Evolutionary conservation across 331 rosid genomes (phyloP), one percentile per base, ranked within the genome.

Genomic region (Quercus phellos): DNA sequence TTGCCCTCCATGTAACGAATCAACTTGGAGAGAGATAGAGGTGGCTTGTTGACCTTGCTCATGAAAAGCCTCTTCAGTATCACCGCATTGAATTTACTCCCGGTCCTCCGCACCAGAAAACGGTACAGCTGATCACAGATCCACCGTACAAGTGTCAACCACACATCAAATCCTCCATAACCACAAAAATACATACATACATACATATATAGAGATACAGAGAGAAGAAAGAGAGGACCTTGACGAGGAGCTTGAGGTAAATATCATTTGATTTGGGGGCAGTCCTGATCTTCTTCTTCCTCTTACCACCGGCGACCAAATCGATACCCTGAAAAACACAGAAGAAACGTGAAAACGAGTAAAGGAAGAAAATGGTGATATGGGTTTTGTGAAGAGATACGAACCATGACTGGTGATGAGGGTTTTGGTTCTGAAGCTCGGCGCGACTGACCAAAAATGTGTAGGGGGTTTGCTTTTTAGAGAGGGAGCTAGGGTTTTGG

Each of bases 251-350:
- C 74, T 89, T 89, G 74, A 87, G 88, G 83, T 90, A 90, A 55
- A 90, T 90, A 79, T 90, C 94, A 43, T 81, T 42, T 22, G 94
- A 90, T 82, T 84, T 90, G 2, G 94, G 94, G 8, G 88, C 84
- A 1, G 88, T 90, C 21, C 96, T 77, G 81, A 82, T 87, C 11
- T 93, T 76, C 84, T 88, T 90, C 89, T 90, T 90, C 80, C 86
- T 82, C 91, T 90, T 87, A 61, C 96, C 96, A 70, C 96, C 96
- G 55, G 96, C 96, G 73, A 88, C 87, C 86, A 90, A 83, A 84
- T 90, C 96, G 75, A 90, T 90, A 18, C 96, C 96, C 96, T 90
- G 90, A 70, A 63, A 75, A 75, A 5, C 18, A 22, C 4, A 22
- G 18, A 68, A 0, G 10, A 16, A 34, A 70, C 35, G 16, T 75